A percentile compares a stretch with the other conserved stretches of the same genome.
Evolutionary conservation across 2,329 filamentous ascomycete species (phyloP).

Genomic region (Cladosporium sphaerospermum): DNA sequence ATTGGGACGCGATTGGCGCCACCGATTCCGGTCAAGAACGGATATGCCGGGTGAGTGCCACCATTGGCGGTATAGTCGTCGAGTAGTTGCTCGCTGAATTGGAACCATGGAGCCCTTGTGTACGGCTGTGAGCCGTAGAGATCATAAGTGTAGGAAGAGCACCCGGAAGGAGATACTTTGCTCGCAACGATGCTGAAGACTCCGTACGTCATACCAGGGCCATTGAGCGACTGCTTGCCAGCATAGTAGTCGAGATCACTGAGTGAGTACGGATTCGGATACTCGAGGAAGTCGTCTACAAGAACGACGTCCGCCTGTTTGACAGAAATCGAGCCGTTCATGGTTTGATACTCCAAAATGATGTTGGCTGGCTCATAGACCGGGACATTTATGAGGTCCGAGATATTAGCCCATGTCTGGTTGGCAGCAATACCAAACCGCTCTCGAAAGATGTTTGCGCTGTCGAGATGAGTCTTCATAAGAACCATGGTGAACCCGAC

Average conservation of each 20-base stretch:
- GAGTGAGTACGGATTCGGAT: slow-evolving; percentile 49
- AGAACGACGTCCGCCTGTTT: slow-evolving; percentile 68
- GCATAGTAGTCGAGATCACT: slow-evolving; percentile 64
- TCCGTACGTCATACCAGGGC: slow-evolving; percentile 68
- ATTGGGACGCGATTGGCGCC: slow-evolving; percentile 62
- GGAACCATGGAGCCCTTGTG: slow-evolving; percentile 60
- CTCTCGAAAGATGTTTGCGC: slow-evolving; percentile 52
- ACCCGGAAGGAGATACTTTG: slow-evolving; percentile 59
- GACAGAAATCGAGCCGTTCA: slow-evolving; percentile 60
- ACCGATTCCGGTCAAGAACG: slow-evolving; percentile 65
- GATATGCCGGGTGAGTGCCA: slow-evolving; percentile 62
- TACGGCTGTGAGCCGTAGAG: slow-evolving; percentile 60
- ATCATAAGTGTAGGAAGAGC: slow-evolving; percentile 62
- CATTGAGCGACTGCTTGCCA: slow-evolving; percentile 59
- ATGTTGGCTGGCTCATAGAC: slow-evolving; percentile 51
- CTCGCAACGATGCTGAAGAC: slow-evolving; percentile 64
- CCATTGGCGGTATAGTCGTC: slow-evolving; percentile 57
- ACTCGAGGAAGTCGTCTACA: slow-evolving; percentile 59
- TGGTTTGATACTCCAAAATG: slow-evolving; percentile 57
- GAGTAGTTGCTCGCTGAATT: slow-evolving; percentile 62
- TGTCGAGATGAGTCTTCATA: slow-evolving; percentile 50
- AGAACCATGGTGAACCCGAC: slow-evolving; percentile 63
- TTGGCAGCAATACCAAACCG: slow-evolving; percentile 52
- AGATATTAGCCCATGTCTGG: slow-evolving; percentile 52
- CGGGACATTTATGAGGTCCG: slow-evolving; percentile 51